Base-by-base conservation (phyloP, 2,329 filamentous ascomycete species). In the Chaetothyriales sp. region DNA sequence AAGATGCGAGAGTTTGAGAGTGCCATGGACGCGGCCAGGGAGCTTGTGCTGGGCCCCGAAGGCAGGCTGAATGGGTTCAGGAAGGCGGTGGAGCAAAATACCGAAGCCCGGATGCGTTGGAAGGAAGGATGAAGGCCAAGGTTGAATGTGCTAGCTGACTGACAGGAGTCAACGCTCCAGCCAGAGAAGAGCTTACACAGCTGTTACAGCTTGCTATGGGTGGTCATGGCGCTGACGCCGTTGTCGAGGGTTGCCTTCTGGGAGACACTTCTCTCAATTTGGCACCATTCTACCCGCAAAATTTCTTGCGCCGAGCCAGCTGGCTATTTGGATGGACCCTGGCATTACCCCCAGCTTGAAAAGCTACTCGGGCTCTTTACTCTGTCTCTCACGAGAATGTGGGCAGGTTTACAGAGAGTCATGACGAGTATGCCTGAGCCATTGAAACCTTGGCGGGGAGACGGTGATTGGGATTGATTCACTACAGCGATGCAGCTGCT, bases 1-100 rank as follows among this genome's bases (percentile, higher is more conserved):
- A 78, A 80, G 46, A 73, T 85, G 58, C 75, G 80, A 13, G 82
- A 84, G 57, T 95, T 89, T 88, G 79, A 88, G 51, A 71, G 75
- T 44, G 78, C 85, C 18, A 79, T 82, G 58, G 75, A 82, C 55
- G 70, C 74, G 45, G 88, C 85, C 33, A 75, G 80, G 62, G 69
- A 71, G 43, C 73, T 83, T 47, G 95, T 89, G 66, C 83, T 72
- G 43, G 51, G 58, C 50, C 40, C 44, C 18, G 45, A 43, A 46
- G 44, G 33, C 33, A 40, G 33, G 15, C 10, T 40, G 33, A 10
- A 40, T 40, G 33, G 2, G 10, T 40, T 40, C 15, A 40, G 33
- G 33, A 40, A 15, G 10, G 33, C 33, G 13, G 33, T 40, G 4
- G 33, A 40, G 33, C 33, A 40, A 40, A 40, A 40, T 15, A 15